Conservation (phyloP, 495 filamentous ascomycete species). For the Zalerion maritima region DNA sequence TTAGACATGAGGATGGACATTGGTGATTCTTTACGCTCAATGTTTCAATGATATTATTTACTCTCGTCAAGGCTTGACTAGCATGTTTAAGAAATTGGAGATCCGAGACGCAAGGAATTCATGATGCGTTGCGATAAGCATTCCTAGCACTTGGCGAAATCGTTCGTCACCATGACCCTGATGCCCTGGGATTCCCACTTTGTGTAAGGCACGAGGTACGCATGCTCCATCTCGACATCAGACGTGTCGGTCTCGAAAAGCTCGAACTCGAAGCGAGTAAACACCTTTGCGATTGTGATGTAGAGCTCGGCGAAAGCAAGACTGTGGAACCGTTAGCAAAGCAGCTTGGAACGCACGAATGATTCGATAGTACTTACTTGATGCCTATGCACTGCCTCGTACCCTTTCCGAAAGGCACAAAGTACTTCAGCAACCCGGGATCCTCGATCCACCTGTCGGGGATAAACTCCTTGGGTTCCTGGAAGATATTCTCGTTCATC, state of each 20-base stretch:
- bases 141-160: too few species aligned
- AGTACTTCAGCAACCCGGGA: constrained; percentile 12
- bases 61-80: too few species aligned
- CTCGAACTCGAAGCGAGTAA: constrained; percentile 11
- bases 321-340: constrained; percentile 6
- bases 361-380: constrained; percentile 5
- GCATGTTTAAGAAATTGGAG: too few species aligned
- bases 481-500: constrained; percentile 20
- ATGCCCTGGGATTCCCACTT: constrained; percentile 19
- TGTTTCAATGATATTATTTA: too few species aligned
- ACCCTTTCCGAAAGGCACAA: constrained; percentile 10
- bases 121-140: too few species aligned
- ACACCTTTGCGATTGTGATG: constrained; percentile 19
- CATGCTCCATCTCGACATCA: constrained; percentile 19
- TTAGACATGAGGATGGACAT: too few species aligned
- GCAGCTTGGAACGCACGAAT: background rate
- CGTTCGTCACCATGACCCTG: constrained; percentile 14
- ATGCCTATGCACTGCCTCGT: constrained; percentile 10
- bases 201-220: constrained; percentile 15
- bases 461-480: constrained; percentile 19
- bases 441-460: constrained; percentile 33
- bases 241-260: constrained; percentile 17
- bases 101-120: too few species aligned
- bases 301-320: constrained; percentile 22
- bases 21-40: too few species aligned